Conservation (phyloP, 73 alveolate species). For the Paramecium biaurelia region DNA sequence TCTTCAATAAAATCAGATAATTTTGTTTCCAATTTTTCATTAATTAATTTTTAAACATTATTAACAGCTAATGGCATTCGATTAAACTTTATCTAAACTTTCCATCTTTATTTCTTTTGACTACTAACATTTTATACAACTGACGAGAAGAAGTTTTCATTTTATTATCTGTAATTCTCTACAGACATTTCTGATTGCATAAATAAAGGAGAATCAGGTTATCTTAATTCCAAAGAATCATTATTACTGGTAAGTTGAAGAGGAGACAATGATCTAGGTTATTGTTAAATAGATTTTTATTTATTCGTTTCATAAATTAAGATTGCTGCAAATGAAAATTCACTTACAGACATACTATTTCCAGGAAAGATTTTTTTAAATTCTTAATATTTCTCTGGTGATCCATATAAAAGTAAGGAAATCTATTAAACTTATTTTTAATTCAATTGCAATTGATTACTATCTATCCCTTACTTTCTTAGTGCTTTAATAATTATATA, state of each 20-base stretch:
- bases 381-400: not conserved
- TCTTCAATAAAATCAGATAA: slow-evolving; percentile 37
- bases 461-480: not conserved
- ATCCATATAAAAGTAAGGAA: not conserved
- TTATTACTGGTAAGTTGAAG: not conserved
- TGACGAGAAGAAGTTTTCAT: not conserved
- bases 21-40: not conserved
- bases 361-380: not conserved
- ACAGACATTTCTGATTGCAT: not conserved
- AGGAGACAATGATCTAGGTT: not conserved
- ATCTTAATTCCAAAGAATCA: not conserved
- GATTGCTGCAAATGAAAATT: not conserved
- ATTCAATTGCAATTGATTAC: not conserved
- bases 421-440: not conserved
- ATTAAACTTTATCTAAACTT: not conserved
- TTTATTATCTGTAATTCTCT: not conserved
- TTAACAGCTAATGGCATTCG: not conserved
- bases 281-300: not conserved
- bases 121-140: not conserved
- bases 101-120: not conserved
- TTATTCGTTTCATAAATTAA: not conserved
- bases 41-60: not conserved
- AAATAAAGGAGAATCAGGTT: not conserved
- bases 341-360: not conserved
- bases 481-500: not conserved